Evolutionary conservation across 768 basidiomycete genomes (phyloP), one percentile per base, ranked within the genome.

Genomic region (Trametes coccinea): DNA sequence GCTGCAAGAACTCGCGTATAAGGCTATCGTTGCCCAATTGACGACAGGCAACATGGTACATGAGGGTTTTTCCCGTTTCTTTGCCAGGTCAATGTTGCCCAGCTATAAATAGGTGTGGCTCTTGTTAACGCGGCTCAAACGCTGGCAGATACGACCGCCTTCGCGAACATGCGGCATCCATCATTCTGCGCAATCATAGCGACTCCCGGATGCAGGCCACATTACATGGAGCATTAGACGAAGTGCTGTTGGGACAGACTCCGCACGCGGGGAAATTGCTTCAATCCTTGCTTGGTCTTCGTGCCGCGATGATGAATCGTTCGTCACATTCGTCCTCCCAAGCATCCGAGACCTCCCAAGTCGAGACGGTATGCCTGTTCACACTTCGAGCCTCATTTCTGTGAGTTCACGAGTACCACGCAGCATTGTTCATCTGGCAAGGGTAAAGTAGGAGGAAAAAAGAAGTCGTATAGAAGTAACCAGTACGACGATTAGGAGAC

Each of bases 31-130:
- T 0, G 34, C 55, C 3, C 51, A 43, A 7, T 34, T 70, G 13
- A 61, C 56, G 0, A 43, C 55, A 1, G 47, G 54, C 34, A 68
- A 70, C 45, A 62, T 70, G 44, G 60, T 73, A 8, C 53, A 65
- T 41, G 72, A 76, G 62, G 46, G 70, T 0, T 73, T 69, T 41
- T 67, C 72, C 7, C 46, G 51, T 16, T 70, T 67, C 59, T 66
- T 63, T 16, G 29, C 62, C 0, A 62, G 71, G 58, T 72, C 65
- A 37, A 37, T 37, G 34, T 5, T 5, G 5, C 10, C 5, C 5
- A 37, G 34, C 34, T 10, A 37, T 37, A 10, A n/a, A n/a, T n/a
- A n/a, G n/a, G n/a, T n/a, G n/a, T n/a, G n/a, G n/a, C n/a, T n/a
- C n/a, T n/a, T n/a, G n/a, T n/a, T n/a, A n/a, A n/a, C n/a, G n/a